Conservation (phyloP, 805 yeast genomes). For the Nakazawaea sp. region DNA sequence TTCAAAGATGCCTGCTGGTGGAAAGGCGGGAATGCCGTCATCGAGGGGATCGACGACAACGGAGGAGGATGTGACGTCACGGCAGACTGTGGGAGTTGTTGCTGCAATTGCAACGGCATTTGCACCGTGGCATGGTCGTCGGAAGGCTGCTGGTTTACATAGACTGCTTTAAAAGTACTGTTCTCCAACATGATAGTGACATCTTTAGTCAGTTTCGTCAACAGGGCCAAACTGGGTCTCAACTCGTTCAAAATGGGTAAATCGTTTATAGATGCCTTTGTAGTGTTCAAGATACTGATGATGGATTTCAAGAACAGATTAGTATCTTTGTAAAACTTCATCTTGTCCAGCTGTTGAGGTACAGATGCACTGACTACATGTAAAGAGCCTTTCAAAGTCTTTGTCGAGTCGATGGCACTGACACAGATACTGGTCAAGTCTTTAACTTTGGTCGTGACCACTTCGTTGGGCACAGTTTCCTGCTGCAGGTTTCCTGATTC, state of each 20-base stretch:
- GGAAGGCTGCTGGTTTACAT: constrained; percentile 16
- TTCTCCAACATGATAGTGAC: constrained; percentile 79
- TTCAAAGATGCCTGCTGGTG: constrained; percentile 11
- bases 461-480: constrained; percentile 1
- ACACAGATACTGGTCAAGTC: constrained; percentile 76
- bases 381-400: constrained; percentile 39
- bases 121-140: constrained; percentile 5
- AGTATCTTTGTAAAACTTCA: constrained; percentile 75
- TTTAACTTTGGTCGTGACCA: constrained; percentile 47
- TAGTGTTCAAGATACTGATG: constrained; percentile 74
- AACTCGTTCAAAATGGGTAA: constrained; percentile 75
- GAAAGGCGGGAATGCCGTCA: constrained; percentile 21
- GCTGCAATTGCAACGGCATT: background rate
- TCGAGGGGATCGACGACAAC: constrained; percentile 27
- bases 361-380: constrained; percentile 42
- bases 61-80: constrained; percentile 18
- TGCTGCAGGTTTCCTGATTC: constrained; percentile 5
- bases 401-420: constrained; percentile 76
- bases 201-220: constrained; percentile 88
- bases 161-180: constrained; percentile 35
- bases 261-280: constrained; percentile 76
- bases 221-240: constrained; percentile 68
- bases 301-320: constrained; percentile 77
- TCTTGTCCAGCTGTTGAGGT: constrained; percentile 45
- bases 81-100: constrained; percentile 5